A percentile compares a stretch with the other conserved stretches of the same genome.
Conservation (phyloP, 2,329 filamentous ascomycete species). For the Pyrenochaeta sp. region DNA sequence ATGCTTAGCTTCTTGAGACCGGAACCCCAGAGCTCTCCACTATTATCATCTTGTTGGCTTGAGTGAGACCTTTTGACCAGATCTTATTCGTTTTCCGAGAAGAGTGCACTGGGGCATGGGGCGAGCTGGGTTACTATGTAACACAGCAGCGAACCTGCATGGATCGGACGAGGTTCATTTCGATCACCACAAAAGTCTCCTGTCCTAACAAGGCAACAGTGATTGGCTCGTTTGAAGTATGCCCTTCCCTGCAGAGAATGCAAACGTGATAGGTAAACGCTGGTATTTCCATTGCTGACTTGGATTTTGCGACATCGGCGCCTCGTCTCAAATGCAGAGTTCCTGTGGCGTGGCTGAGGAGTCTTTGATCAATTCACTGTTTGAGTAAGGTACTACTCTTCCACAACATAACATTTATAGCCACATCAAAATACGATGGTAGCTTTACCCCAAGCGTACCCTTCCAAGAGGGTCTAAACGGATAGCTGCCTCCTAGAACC, state of each 20-base stretch:
- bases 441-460: not conserved
- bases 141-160: conserved; percentile 26
- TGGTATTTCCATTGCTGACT: not conserved
- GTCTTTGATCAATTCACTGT: conserved; percentile 1
- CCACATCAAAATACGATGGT: not conserved
- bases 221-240: conserved; percentile 17
- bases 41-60: not conserved
- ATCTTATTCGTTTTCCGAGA: conserved; percentile 23
- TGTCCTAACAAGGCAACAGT: conserved; percentile 8
- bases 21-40: not conserved
- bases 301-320: not conserved
- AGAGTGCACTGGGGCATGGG: conserved; percentile 10
- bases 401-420: not conserved
- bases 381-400: not conserved
- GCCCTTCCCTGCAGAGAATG: conserved; percentile 8
- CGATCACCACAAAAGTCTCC: conserved; percentile 25
- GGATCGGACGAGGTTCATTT: conserved; percentile 23
- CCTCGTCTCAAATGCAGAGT: conserved; percentile 2
- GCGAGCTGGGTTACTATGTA: conserved; percentile 15
- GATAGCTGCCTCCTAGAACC: conserved; percentile 4
- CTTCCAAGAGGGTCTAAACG: conserved; percentile 3
- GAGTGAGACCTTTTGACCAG: conserved; percentile 9
- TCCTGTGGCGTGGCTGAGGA: conserved; percentile 1
- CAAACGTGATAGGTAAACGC: conserved; percentile 1
- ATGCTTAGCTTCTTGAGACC: not conserved